These are phyloP conservation scores for Scedosporium dehoogii DNA, from an alignment of 2,329 filamentous ascomycete genomes.

Conservation along the genomic window DNA sequence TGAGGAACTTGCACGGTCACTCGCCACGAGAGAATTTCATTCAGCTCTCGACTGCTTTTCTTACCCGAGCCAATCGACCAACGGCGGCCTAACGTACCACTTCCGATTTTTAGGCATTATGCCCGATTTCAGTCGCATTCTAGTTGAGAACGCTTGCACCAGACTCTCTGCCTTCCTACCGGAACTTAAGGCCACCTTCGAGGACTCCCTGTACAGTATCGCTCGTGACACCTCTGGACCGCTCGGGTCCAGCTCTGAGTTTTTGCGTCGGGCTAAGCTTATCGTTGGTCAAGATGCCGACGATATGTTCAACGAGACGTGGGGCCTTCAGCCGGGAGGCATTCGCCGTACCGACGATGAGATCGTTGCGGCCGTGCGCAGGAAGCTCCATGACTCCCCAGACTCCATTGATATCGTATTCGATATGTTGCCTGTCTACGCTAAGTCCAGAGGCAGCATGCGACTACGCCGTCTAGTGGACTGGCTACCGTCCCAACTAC, in stretches of 20 bases:
- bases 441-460: constrained; percentile 10
- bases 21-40: constrained; percentile 18
- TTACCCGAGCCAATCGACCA: constrained; percentile 17
- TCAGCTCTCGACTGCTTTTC: constrained; percentile 17
- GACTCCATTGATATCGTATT: constrained; percentile 12
- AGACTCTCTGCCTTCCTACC: constrained; percentile 1
- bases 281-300: constrained; percentile 10
- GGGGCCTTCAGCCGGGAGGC: constrained; percentile 10
- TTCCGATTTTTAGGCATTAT: constrained; percentile 23
- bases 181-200: constrained; percentile 5
- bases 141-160: constrained; percentile 10
- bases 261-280: constrained; percentile 6
- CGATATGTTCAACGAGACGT: constrained; percentile 10
- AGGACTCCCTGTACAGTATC: constrained; percentile 10
- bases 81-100: constrained; percentile 7
- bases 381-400: constrained; percentile 13
- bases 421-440: constrained; percentile 14
- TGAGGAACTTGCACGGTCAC: constrained; percentile 17
- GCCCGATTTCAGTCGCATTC: constrained; percentile 16
- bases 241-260: constrained; percentile 8
- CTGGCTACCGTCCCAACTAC: constrained; percentile 7
- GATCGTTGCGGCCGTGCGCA: constrained; percentile 13
- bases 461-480: constrained; percentile 8
- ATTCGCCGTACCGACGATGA: constrained; percentile 13
- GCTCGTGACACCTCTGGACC: constrained; percentile 7